Evolutionary conservation across 202 grass and related monocot species (phyloP).

Genomic region (Carex arenaria): DNA sequence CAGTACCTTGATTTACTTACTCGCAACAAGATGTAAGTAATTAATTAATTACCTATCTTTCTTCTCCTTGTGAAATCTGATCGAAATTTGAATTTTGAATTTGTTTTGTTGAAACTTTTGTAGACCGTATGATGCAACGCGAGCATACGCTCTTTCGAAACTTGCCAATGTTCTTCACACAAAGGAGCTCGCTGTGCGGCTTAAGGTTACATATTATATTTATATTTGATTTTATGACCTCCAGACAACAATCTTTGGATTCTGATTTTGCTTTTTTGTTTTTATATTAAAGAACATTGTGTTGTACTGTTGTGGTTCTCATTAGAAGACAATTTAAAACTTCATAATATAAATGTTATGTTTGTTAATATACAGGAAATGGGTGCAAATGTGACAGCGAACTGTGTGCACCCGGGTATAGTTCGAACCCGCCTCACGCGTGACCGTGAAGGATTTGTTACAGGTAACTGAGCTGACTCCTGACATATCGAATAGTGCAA

Average conservation of each 20-base stretch:
- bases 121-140: conserved; percentile 86
- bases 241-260: background rate
- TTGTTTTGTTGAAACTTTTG: background rate
- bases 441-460: conserved; percentile 74
- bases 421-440: conserved; percentile 88
- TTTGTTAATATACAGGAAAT: conserved; percentile 55
- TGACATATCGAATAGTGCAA: conserved; percentile 10
- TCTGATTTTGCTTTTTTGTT: background rate
- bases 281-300: background rate
- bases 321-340: background rate
- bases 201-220: conserved; percentile 35
- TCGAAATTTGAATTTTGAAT: background rate
- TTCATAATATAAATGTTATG: too few species aligned
- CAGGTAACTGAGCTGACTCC: conserved; percentile 9
- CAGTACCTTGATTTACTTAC: conserved; percentile 73
- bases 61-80: too few species aligned
- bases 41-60: background rate
- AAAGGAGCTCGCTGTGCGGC: conserved; percentile 49
- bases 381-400: conserved; percentile 70
- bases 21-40: conserved; percentile 57
- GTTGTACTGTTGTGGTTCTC: background rate
- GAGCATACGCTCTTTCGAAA: conserved; percentile 86
- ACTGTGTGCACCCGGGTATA: conserved; percentile 95
- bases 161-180: conserved; percentile 86
- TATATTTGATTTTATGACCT: background rate